These are phyloP conservation scores for Fusarium xylarioides DNA, from an alignment of 2,329 filamentous ascomycete genomes.

Conservation along the genomic window DNA sequence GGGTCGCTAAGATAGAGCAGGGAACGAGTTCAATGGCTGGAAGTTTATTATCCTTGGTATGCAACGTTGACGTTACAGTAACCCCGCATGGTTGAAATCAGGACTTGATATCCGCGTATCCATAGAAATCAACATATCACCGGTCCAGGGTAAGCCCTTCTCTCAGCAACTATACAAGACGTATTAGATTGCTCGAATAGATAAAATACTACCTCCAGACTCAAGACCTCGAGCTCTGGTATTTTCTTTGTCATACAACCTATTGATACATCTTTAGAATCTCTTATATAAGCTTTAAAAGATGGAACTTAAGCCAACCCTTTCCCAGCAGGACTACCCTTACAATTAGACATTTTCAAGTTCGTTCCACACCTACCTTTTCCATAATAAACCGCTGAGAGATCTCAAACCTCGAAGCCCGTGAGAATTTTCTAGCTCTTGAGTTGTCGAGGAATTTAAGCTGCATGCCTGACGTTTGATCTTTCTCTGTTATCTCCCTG, in stretches of 20 bases:
- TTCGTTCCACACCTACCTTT: too few species aligned
- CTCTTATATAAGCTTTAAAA: too few species aligned
- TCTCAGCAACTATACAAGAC: fast-evolving
- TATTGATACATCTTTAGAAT: background rate
- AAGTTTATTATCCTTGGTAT: background rate
- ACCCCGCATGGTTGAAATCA: background rate
- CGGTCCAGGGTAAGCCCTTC: background rate
- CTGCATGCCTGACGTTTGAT: fast-evolving
- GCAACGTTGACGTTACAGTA: background rate
- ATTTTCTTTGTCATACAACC: fast-evolving
- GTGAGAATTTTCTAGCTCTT: background rate
- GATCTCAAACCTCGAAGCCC: too few species aligned
- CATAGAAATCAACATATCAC: background rate
- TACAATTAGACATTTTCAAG: too few species aligned
- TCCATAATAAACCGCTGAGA: too few species aligned
- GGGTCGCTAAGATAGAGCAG: background rate
- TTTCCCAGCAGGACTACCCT: too few species aligned
- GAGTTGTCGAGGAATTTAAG: background rate
- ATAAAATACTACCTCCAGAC: fast-evolving
- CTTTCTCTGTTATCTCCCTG: fast-evolving
- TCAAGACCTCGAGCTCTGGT: too few species aligned
- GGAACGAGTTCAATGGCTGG: background rate
- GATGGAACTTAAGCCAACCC: too few species aligned
- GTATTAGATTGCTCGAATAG: background rate
- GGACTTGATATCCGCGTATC: background rate